Conservation (phyloP, 1,139 yeast genomes). For the Taphrina pruni region DNA sequence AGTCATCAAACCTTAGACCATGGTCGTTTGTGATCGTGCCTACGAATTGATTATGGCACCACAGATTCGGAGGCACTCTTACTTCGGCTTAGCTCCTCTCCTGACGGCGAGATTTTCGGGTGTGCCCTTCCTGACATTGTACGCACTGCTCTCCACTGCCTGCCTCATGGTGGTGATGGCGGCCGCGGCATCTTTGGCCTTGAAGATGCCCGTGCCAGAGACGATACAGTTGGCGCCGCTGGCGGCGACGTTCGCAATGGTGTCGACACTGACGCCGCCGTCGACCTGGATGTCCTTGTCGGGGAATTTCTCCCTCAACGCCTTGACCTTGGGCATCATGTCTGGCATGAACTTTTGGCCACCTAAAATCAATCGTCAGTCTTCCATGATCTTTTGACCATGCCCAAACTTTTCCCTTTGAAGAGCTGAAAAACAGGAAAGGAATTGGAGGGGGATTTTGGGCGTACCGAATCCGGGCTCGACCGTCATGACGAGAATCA, state of each 20-base stretch:
- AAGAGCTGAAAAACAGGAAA: too few species aligned
- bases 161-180: constrained; percentile 71
- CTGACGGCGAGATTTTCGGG: constrained; percentile 19
- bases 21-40: too few species aligned
- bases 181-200: constrained; percentile 65
- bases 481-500: constrained; percentile 77
- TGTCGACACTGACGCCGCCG: constrained; percentile 90
- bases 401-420: too few species aligned
- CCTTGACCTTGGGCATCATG: constrained; percentile 90
- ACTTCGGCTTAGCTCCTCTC: constrained; percentile 9
- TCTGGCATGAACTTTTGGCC: constrained; percentile 95
- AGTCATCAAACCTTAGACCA: too few species aligned
- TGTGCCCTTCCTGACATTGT: constrained; percentile 20
- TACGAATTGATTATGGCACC: too few species aligned
- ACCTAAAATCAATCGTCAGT: background rate
- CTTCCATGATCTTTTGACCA: too few species aligned
- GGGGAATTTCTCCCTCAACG: constrained; percentile 75
- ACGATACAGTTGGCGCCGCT: constrained; percentile 99
- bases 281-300: constrained; percentile 89
- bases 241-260: constrained; percentile 79
- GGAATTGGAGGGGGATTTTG: too few species aligned
- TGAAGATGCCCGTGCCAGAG: constrained; percentile 85
- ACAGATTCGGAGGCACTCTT: background rate
- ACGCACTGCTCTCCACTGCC: constrained; percentile 56
- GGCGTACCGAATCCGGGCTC: constrained; percentile 41